Conservation (phyloP, 2,329 filamentous ascomycete genomes). For the Teratosphaeria zuluensis region DNA sequence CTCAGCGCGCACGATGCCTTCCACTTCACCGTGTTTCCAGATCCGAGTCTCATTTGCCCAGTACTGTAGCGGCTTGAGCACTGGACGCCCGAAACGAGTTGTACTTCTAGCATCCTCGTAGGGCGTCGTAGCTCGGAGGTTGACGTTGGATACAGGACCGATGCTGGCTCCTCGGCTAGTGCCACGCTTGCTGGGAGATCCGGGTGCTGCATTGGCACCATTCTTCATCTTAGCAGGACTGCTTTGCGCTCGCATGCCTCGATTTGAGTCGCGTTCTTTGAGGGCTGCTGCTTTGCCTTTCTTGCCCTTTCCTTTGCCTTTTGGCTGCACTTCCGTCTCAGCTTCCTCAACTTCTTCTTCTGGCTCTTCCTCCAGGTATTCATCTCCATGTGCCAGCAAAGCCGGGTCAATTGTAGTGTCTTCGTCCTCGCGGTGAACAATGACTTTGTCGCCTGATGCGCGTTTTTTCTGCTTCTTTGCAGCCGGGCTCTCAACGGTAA, state of each 20-base stretch:
- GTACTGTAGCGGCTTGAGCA: constrained; percentile 67
- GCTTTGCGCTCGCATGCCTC: constrained; percentile 7
- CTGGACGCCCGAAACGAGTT: constrained; percentile 67
- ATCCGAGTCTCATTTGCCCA: constrained; percentile 79
- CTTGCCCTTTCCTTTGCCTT: constrained; percentile 7
- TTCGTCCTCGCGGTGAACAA: constrained; percentile 6
- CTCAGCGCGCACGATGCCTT: constrained; percentile 67
- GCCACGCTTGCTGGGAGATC: constrained; percentile 7
- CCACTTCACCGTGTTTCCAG: constrained; percentile 58
- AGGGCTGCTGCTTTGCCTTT: constrained; percentile 6
- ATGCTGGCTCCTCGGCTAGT: constrained; percentile 9
- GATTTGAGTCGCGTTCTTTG: constrained; percentile 15
- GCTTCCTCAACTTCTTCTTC: neutral
- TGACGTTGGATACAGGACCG: constrained; percentile 26
- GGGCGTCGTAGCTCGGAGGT: constrained; percentile 29
- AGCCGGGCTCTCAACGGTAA: neutral
- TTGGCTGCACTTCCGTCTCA: neutral
- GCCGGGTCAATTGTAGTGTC: constrained; percentile 9
- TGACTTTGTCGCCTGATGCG: constrained; percentile 3
- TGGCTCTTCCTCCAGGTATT: constrained; percentile 2
- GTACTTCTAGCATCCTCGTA: constrained; percentile 46
- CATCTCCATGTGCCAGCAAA: constrained; percentile 8
- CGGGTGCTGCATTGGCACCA: neutral
- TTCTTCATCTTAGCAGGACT: constrained; percentile 5
- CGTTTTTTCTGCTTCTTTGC: constrained; percentile 5